Base-by-base conservation (phyloP, 768 basidiomycete genomes). In the Rhodocollybia butyracea region DNA sequence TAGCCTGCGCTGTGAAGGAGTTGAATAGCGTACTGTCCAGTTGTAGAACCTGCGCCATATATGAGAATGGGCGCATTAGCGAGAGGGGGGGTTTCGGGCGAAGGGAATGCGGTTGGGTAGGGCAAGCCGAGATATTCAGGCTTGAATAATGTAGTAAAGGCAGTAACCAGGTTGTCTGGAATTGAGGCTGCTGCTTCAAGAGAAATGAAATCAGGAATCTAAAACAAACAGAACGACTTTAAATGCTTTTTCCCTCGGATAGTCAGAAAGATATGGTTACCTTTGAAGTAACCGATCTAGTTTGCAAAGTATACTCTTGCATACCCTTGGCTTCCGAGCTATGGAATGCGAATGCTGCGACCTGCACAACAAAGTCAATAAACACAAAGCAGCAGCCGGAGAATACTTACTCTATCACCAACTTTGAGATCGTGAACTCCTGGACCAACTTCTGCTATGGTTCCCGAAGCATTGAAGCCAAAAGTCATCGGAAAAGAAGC, bases 1-100 rank as follows among this genome's bases (percentile, higher is more conserved):
- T 77, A 79, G 1, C 75, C 73, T 3, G 75, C 73, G 6, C 73
- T 59, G n/a, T 64, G 61, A 24, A 79, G 70, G n/a, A 79, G 64
- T 56, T 72, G 73, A 27, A 70, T 54, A 36, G 68, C 61, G 47
- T 75, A 77, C 43, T 71, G 64, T 1, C 75, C 78, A 5, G 71
- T 58, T 15, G 70, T 72, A 11, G 77, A 64, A 3, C 77, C 76
- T 12, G 71, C 76, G 27, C 78, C 78, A 55, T 78, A 79, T 21
- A 79, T 61, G 1, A 79, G 67, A 48, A 80, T 74, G 1, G 77
- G 72, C 1, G 59, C 61, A 19, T 64, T 55, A 2, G 68, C 64
- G 21, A 64, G 56, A 22, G 68, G 65, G 13, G 75, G 73, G 21
- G 68, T 27, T 0, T 56, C 55, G 0, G 62, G 53, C 0, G 67